These are phyloP conservation scores for Taphrina deformans DNA, from an alignment of 1,139 yeast genomes.

Conservation along the genomic window DNA sequence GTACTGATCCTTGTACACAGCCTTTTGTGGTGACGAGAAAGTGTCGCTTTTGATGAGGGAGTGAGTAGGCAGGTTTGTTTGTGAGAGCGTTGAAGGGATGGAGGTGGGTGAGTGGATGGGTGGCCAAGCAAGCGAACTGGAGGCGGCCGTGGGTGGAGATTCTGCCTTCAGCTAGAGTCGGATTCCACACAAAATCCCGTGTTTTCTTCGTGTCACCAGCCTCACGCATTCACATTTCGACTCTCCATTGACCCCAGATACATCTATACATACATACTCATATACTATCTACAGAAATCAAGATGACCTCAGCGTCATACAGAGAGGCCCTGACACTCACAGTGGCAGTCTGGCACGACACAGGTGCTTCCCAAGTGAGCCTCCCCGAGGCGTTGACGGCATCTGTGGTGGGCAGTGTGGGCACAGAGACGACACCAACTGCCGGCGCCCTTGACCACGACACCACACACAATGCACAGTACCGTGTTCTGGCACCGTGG, in stretches of 20 bases:
- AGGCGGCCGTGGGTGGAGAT: neutral
- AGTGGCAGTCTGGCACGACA: slow-evolving; percentile 25
- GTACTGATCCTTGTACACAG: too few species aligned
- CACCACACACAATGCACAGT: slow-evolving; percentile 72
- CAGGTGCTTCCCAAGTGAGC: slow-evolving; percentile 2
- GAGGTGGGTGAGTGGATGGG: too few species aligned
- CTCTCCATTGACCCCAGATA: neutral
- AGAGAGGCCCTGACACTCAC: slow-evolving; percentile 2
- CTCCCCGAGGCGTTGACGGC: slow-evolving; percentile 46
- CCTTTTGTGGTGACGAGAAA: too few species aligned
- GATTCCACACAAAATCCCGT: neutral
- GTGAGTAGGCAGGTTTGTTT: neutral
- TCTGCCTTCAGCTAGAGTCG: neutral
- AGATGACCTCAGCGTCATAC: too few species aligned
- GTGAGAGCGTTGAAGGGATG: neutral
- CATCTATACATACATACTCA: neutral
- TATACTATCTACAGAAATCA: too few species aligned
- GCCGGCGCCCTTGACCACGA: slow-evolving; percentile 72
- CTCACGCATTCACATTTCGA: neutral
- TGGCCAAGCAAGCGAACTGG: neutral
- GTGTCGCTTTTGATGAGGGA: neutral
- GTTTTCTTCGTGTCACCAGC: neutral
- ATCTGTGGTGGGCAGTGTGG: slow-evolving; percentile 80
- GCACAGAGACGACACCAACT: slow-evolving; percentile 76
- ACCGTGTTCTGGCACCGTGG: slow-evolving; percentile 28